Percentiles rank a stretch among this genome's conserved stretches.
Evolutionary conservation across 2,329 filamentous ascomycete genomes (phyloP).

Genomic region (Claviceps quebecensis): DNA sequence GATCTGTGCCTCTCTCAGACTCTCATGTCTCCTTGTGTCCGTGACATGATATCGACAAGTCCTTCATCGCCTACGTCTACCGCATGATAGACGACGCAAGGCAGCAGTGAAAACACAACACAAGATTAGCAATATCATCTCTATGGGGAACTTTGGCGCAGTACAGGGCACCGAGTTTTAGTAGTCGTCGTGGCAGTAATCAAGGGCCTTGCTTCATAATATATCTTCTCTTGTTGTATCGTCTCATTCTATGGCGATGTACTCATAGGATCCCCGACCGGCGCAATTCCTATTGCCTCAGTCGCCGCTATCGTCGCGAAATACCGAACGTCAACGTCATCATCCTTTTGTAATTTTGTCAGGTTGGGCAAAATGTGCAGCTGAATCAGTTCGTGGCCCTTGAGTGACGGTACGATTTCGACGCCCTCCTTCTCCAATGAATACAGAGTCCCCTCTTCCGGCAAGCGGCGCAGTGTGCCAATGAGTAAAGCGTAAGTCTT

Average conservation of each 20-base stretch:
- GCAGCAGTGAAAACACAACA: background rate
- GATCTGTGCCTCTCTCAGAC: background rate
- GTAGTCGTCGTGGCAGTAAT: slow-evolving; percentile 2
- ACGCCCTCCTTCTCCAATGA: slow-evolving; percentile 67
- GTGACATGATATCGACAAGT: background rate
- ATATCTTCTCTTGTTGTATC: slow-evolving; percentile 15
- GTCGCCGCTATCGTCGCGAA: slow-evolving; percentile 84
- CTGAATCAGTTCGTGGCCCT: slow-evolving; percentile 68
- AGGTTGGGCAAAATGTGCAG: slow-evolving; percentile 78
- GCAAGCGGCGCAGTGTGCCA: slow-evolving; percentile 79
- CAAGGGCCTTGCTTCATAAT: slow-evolving; percentile 41
- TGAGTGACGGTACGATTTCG: slow-evolving; percentile 49
- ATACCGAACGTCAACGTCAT: slow-evolving; percentile 95
- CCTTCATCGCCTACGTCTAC: background rate
- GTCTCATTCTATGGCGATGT: slow-evolving; percentile 45
- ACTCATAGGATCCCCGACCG: slow-evolving; percentile 47
- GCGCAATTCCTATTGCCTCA: slow-evolving; percentile 31
- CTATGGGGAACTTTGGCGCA: background rate
- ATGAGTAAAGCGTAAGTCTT: slow-evolving; percentile 92
- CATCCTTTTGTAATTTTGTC: slow-evolving; percentile 91
- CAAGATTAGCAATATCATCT: background rate
- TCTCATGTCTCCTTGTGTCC: background rate
- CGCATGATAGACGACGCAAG: background rate
- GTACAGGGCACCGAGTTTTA: background rate
- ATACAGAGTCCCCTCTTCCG: slow-evolving; percentile 74